These are phyloP conservation scores for Podaxis mareebaensis DNA, from an alignment of 768 basidiomycete genomes.

Conservation along the genomic window DNA sequence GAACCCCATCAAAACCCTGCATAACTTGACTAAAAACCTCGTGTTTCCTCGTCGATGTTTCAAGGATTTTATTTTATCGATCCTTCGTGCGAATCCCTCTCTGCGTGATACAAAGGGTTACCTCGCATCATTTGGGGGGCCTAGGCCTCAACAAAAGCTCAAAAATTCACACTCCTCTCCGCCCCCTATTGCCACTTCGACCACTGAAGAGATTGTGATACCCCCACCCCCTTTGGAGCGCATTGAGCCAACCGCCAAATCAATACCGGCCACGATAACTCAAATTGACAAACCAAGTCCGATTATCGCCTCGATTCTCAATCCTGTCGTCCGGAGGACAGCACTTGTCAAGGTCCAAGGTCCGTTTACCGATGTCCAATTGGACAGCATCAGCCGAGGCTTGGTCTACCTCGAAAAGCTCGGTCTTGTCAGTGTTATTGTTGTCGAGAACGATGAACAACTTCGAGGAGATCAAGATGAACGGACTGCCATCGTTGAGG, in stretches of 20 bases:
- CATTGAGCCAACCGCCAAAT: conserved; percentile 28
- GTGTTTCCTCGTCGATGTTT: conserved; percentile 6
- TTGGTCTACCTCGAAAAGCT: conserved; percentile 96
- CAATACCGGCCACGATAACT: conserved; percentile 31
- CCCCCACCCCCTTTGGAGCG: conserved; percentile 29
- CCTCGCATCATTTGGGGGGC: conserved; percentile 83
- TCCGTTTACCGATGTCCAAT: conserved; percentile 89
- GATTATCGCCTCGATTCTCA: conserved; percentile 72
- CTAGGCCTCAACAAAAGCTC: conserved; percentile 39
- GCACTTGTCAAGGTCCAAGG: conserved; percentile 97
- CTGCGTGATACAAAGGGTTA: conserved; percentile 88
- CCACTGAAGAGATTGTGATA: conserved; percentile 26
- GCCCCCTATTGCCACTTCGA: conserved; percentile 23
- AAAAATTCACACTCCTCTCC: conserved; percentile 21
- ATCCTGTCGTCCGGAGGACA: conserved; percentile 82
- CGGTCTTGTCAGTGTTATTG: conserved; percentile 92
- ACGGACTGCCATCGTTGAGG: conserved; percentile 65
- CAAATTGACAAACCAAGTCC: conserved; percentile 47
- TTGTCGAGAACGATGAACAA: conserved; percentile 86
- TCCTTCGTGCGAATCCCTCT: conserved; percentile 91
- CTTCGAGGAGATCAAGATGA: conserved; percentile 69
- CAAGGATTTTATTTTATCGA: conserved; percentile 95
- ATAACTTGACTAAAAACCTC: conserved; percentile 10
- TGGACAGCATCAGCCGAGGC: conserved; percentile 91
- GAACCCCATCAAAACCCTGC: conserved; percentile 5